Conservation (phyloP, 768 basidiomycete species). For the Termitomyces sp. region DNA sequence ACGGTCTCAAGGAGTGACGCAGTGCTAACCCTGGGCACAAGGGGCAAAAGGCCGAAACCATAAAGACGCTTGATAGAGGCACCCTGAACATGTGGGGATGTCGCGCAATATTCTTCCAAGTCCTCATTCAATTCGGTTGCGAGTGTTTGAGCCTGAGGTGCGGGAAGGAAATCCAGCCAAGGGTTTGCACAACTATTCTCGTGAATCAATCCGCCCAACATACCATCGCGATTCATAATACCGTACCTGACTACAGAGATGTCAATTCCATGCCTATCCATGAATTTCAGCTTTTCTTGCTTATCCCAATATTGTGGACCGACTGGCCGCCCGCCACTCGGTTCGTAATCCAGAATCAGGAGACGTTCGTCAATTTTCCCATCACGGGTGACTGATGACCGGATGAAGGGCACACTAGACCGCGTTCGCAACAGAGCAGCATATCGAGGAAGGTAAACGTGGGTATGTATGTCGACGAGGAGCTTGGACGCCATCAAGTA, state of each 20-base stretch:
- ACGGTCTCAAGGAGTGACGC: conserved; percentile 57
- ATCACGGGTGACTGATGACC: conserved; percentile 36
- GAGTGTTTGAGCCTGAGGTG: conserved; percentile 57
- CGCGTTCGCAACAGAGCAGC: conserved; percentile 63
- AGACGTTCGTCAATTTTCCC: conserved; percentile 59
- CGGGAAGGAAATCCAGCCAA: conserved; percentile 83
- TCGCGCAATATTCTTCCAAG: conserved; percentile 73
- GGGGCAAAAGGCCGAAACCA: conserved; percentile 80
- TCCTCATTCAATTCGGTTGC: conserved; percentile 72
- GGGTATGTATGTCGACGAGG: conserved; percentile 81
- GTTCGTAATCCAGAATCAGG: conserved; percentile 75
- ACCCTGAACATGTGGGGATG: conserved; percentile 40
- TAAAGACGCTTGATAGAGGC: conserved; percentile 59
- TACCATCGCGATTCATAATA: not conserved
- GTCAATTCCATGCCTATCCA: conserved; percentile 78
- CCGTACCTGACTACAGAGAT: conserved; percentile 69
- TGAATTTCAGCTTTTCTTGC: conserved; percentile 74
- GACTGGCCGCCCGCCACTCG: conserved; percentile 73
- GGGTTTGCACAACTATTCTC: conserved; percentile 73
- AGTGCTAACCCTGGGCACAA: conserved; percentile 60
- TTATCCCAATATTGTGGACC: conserved; percentile 82
- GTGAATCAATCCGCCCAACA: not conserved
- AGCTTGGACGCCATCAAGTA: conserved; percentile 24
- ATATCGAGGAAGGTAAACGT: conserved; percentile 81
- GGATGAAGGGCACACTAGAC: conserved; percentile 59